Percentiles rank a stretch among this genome's conserved stretches.
Conservation (phyloP, 257 asterid species). For the Solanum etuberosum region DNA sequence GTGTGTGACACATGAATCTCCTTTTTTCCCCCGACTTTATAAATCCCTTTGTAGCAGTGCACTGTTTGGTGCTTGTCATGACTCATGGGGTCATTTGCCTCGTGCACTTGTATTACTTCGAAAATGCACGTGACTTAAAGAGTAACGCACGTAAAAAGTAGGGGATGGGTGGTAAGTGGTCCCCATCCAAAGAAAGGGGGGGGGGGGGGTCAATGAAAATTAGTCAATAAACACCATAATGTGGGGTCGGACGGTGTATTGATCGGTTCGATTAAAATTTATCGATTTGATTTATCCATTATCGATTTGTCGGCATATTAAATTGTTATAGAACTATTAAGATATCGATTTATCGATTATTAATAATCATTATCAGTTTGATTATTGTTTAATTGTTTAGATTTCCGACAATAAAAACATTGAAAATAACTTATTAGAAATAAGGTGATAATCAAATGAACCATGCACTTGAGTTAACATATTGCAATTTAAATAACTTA, state of each 20-base stretch:
- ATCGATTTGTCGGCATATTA: too few relatives aligned
- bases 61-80: neutral
- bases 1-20: neutral
- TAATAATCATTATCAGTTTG: too few relatives aligned
- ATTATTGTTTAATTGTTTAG: too few relatives aligned
- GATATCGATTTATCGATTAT: too few relatives aligned
- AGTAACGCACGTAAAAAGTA: constrained; percentile 16
- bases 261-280: too few relatives aligned
- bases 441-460: neutral
- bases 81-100: neutral
- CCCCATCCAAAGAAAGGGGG: neutral
- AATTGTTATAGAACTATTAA: too few relatives aligned
- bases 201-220: neutral
- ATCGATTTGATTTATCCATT: too few relatives aligned
- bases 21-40: neutral
- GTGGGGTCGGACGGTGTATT: too few relatives aligned
- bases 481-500: too few relatives aligned
- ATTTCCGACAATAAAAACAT: too few relatives aligned
- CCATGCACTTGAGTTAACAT: too few relatives aligned
- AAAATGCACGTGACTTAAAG: constrained; percentile 12
- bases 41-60: neutral
- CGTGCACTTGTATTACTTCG: constrained; percentile 14
- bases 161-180: neutral
- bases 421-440: too few relatives aligned
- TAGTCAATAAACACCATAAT: neutral